Evolutionary conservation across 768 basidiomycete genomes (phyloP), one percentile per base, ranked within the genome.

Genomic region (Kwoniella newhampshirensis): DNA sequence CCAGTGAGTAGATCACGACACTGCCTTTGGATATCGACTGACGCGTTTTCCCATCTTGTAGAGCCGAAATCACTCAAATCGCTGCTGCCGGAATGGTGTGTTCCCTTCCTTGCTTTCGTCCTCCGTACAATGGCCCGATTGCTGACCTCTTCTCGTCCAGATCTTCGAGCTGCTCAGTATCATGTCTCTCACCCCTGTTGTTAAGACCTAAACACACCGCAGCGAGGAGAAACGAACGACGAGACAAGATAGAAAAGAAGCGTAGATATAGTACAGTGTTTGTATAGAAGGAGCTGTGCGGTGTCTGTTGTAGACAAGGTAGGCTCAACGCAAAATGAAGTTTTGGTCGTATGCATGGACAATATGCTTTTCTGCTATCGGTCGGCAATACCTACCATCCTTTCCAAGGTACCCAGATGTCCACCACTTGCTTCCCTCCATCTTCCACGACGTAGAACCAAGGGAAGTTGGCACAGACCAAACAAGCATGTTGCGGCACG

Each of bases 351-450:
- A n/a, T n/a, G n/a, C n/a, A n/a, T n/a, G n/a, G n/a, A n/a, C n/a
- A n/a, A n/a, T n/a, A n/a, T n/a, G n/a, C n/a, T n/a, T n/a, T n/a
- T n/a, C n/a, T n/a, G n/a, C n/a, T n/a, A n/a, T n/a, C n/a, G n/a
- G n/a, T n/a, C n/a, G n/a, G n/a, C n/a, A n/a, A 37, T 37, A 11
- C 40, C 36, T 69, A 93, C 90, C 90, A 91, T 0, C 89, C 89
- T 75, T 91, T 93, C 87, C 89, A 90, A 6, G 89, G 84, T 41
- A 90, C 85, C 90, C 90, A 91, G 26, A 91, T 78, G 74, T 91
- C 89, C 18, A 45, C 53, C 18, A 64, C 66, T 32, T 51, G 43
- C 21, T 73, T 67, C 0, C 57, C 27, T 78, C 71, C 79, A 6
- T 82, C 82, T 63, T 91, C 89, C 2, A 91, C 84, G 18, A 91